Base-by-base conservation (phyloP, 2,329 filamentous ascomycete species). In the Microsporum canis region DNA sequence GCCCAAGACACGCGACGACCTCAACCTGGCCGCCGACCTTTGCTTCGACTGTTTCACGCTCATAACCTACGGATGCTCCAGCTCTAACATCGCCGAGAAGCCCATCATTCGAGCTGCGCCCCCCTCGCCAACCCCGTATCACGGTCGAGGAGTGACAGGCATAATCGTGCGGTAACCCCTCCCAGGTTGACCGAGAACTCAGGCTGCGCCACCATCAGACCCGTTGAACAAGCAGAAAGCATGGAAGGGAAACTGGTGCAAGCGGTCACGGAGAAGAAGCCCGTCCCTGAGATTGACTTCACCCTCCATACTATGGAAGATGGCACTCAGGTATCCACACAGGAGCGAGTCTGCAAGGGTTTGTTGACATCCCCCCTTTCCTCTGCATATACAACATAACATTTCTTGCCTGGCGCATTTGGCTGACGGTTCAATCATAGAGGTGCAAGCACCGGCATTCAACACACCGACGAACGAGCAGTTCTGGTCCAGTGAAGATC, bases 311-410 rank as follows among this genome's bases (percentile, higher is more conserved):
- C 88, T 65, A 96, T 97, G 92, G 94, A 99, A 76, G 94, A 99
- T 80, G 90, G 89, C 72, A 86, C 84, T 60, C 90, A 96, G 79
- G 94, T 99, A 73, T 97, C 84, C 84, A 99, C 94, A 64, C 78
- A 88, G 73, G 94, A 99, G 78, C 85, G 94, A 74, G 94, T 99
- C 64, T 96, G 92, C 82, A 99, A 97, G 91, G 94, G 94, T 97
- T 57, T 43, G 36, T 60, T 47, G 31, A 36, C 33, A 23, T 27
- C 51, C 34, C 55, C 53, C 23, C 31, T 27, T 17, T 39, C 31
- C 38, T 29, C 34, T 57, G 12, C 27, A 34, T 29, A 17, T 34
- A 34, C 51, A 56, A 6, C 29, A 8, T 12, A 39, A 43, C 38
- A 57, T 31, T 57, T 31, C 8, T 27, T 47, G 43, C 23, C 17